These are phyloP conservation scores for Cavenderia fasciculata DNA, from an alignment of 78 protist genomes.

Conservation along the genomic window DNA sequence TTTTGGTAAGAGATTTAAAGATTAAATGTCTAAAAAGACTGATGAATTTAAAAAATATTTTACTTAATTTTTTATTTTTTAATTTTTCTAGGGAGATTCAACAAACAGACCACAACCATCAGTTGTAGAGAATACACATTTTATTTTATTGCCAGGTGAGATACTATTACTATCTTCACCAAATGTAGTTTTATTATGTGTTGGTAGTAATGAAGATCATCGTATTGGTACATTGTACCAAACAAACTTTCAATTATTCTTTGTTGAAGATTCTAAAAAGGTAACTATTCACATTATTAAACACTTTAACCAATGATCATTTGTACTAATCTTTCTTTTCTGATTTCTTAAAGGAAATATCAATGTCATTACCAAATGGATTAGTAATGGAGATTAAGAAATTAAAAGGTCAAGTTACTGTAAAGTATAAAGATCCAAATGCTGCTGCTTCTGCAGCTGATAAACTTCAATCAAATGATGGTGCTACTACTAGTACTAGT, in stretches of 20 bases:
- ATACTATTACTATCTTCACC: constrained; percentile 7
- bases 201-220: background rate
- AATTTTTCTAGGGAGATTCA: too few relatives aligned
- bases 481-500: background rate
- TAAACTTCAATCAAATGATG: background rate
- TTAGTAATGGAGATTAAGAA: too few relatives aligned
- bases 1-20: too few relatives aligned
- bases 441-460: background rate
- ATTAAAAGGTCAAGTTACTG: constrained; percentile 76
- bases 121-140: constrained; percentile 38
- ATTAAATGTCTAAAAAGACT: too few relatives aligned
- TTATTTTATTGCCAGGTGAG: constrained; percentile 62
- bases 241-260: constrained; percentile 63
- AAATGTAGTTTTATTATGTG: constrained; percentile 53
- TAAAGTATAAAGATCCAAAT: constrained; percentile 46
- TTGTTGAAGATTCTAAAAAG: constrained; percentile 44
- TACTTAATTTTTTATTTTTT: too few relatives aligned
- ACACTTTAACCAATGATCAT: background rate
- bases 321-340: background rate
- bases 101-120: too few relatives aligned
- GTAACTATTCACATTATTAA: background rate
- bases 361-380: constrained; percentile 8
- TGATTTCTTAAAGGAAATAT: constrained; percentile 1
- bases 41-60: too few relatives aligned
- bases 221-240: constrained; percentile 59